Conservation (phyloP, 208 protist genomes). For the Strigomonas culicis region DNA sequence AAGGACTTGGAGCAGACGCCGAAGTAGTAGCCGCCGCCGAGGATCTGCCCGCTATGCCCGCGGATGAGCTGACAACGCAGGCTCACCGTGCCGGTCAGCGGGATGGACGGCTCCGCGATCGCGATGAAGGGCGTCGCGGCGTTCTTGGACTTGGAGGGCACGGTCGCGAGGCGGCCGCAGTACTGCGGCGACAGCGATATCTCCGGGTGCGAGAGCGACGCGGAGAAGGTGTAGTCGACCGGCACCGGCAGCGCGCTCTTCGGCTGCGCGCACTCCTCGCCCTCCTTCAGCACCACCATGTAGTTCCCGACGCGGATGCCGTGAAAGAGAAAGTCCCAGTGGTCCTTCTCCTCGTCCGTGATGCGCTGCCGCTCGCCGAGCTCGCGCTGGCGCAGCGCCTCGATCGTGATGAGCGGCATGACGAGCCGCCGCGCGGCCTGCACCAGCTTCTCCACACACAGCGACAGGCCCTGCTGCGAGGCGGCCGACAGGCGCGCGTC, state of each 20-base stretch:
- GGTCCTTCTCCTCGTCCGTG: slow-evolving; percentile 69
- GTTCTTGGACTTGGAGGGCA: slow-evolving; percentile 54
- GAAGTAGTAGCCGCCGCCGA: slow-evolving; percentile 91
- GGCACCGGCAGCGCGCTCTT: slow-evolving; percentile 28
- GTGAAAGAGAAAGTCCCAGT: slow-evolving; percentile 83
- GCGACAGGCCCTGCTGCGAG: slow-evolving; percentile 46
- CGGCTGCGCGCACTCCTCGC: slow-evolving; percentile 15
- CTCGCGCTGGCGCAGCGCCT: slow-evolving; percentile 66
- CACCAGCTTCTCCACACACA: slow-evolving; percentile 71
- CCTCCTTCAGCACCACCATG: slow-evolving; percentile 32
- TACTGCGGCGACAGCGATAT: slow-evolving; percentile 67
- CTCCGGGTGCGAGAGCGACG: slow-evolving; percentile 62
- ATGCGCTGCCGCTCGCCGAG: slow-evolving; percentile 49
- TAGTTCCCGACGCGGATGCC: slow-evolving; percentile 61
- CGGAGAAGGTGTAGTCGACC: slow-evolving; percentile 68
- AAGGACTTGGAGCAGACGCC: slow-evolving; percentile 68
- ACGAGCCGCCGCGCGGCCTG: slow-evolving; percentile 47
- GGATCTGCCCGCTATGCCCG: slow-evolving; percentile 79
- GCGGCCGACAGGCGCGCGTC: slow-evolving; percentile 28
- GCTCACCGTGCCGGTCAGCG: slow-evolving; percentile 42
- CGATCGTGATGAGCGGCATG: slow-evolving; percentile 62
- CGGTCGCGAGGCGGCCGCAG: slow-evolving; percentile 73
- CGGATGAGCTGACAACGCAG: slow-evolving; percentile 83
- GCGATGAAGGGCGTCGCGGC: slow-evolving; percentile 81
- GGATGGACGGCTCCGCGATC: slow-evolving; percentile 79